phyloP scores from a whole-genome alignment of 164 flowering plant species.

The Buxus sempervirens region DNA sequence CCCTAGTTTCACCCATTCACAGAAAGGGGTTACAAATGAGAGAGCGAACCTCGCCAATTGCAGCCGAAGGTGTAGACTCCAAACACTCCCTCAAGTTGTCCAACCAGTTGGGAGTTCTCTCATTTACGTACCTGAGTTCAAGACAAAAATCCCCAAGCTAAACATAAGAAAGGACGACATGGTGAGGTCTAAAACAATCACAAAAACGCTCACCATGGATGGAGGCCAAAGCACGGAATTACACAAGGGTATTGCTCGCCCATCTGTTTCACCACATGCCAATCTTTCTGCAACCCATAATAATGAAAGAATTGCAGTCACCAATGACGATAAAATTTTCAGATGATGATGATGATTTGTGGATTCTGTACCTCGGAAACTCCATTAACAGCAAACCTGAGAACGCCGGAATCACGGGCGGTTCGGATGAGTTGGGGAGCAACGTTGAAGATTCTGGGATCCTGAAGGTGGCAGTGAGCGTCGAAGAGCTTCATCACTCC shows the following conservation, averaged over 20 bases:
- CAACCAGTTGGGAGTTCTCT: constrained; percentile 74
- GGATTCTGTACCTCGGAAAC: constrained; percentile 43
- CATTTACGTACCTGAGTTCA: constrained; percentile 53
- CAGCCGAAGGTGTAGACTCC: constrained; percentile 64
- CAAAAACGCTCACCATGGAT: constrained; percentile 55
- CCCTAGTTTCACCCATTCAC: too few species aligned
- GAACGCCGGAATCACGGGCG: constrained; percentile 53
- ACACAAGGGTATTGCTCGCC: constrained; percentile 53
- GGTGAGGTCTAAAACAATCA: not conserved
- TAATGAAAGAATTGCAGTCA: too few species aligned
- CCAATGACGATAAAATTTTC: not conserved
- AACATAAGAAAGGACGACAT: not conserved
- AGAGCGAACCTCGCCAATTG: constrained; percentile 75
- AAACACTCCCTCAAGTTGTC: constrained; percentile 48
- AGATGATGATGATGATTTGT: not conserved
- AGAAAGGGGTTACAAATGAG: too few species aligned
- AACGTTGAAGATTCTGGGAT: constrained; percentile 51
- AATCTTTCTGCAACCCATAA: constrained; percentile 48
- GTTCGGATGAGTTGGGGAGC: constrained; percentile 56
- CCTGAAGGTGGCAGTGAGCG: constrained; percentile 93
- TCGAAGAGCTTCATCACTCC: constrained; percentile 65
- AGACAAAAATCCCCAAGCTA: not conserved
- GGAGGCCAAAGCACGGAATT: constrained; percentile 86
- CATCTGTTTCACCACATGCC: constrained; percentile 82
- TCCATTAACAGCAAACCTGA: constrained; percentile 87